Evolutionary conservation across 768 basidiomycete species (phyloP).

Genomic region (Mycena haematopus): DNA sequence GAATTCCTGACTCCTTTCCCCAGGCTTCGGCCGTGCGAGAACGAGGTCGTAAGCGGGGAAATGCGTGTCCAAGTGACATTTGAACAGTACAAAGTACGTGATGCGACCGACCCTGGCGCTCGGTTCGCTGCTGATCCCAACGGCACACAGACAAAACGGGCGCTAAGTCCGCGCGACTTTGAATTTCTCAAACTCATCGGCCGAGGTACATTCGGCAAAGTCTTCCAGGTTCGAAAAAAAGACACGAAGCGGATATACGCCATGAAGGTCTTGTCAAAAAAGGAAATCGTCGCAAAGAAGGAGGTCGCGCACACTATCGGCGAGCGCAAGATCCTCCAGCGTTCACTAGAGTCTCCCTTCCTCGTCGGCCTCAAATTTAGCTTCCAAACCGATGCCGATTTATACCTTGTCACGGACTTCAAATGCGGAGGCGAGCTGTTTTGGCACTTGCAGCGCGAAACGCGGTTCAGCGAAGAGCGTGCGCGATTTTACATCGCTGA

Average conservation of each 20-base stretch:
- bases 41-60: conserved; percentile 88
- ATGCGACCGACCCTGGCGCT: conserved; percentile 21
- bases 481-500: conserved; percentile 98
- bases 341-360: conserved; percentile 93
- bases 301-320: conserved; percentile 99
- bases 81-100: conserved; percentile 84
- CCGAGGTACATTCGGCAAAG: conserved; percentile 96
- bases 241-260: conserved; percentile 99
- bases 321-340: conserved; percentile 97
- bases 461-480: conserved; percentile 89
- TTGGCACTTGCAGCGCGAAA: conserved; percentile 97
- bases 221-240: conserved; percentile 98
- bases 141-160: conserved; percentile 71
- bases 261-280: conserved; percentile 99
- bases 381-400: conserved; percentile 94
- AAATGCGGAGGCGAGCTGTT: conserved; percentile 98
- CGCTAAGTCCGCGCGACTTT: conserved; percentile 93
- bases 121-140: conserved; percentile 31
- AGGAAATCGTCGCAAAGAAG: conserved; percentile 98
- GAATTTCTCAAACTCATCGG: conserved; percentile 99
- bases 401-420: conserved; percentile 98
- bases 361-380: conserved; percentile 97
- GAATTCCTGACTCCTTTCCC: conserved; percentile 26
- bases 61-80: conserved; percentile 95
- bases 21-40: conserved; percentile 78